phyloP scores from a whole-genome alignment of 2,329 filamentous ascomycete species.

The Alternaria arbusti region DNA sequence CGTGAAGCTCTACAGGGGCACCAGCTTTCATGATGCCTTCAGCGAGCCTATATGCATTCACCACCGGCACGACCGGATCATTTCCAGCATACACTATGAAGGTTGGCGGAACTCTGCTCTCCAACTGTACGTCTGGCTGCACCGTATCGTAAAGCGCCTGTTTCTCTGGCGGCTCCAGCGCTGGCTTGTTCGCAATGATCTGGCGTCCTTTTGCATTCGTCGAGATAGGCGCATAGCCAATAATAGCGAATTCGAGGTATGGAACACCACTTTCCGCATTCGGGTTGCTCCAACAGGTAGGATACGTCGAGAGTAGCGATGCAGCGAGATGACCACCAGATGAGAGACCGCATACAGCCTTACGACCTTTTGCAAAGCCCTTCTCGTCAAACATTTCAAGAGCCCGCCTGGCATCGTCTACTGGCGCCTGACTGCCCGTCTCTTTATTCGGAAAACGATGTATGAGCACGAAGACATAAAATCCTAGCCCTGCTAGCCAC shows the following conservation, averaged over 20 bases:
- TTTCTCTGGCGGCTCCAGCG: conserved; percentile 23
- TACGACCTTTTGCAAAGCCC: neutral
- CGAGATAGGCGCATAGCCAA: conserved; percentile 27
- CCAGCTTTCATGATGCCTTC: conserved; percentile 16
- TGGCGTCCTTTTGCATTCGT: conserved; percentile 27
- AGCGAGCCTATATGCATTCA: conserved; percentile 26
- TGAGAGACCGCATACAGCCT: conserved; percentile 22
- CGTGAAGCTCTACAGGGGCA: conserved; percentile 21
- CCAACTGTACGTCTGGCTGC: conserved; percentile 27
- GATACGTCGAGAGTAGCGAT: conserved; percentile 19
- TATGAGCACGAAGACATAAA: conserved; percentile 25
- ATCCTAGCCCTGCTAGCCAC: conserved; percentile 23
- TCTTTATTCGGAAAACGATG: conserved; percentile 24
- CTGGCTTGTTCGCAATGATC: conserved; percentile 17
- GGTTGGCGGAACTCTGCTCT: conserved; percentile 6
- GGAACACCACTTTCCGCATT: neutral
- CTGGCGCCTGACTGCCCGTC: conserved; percentile 17
- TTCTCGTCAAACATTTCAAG: conserved; percentile 11
- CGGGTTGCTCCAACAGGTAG: neutral
- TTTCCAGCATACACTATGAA: conserved; percentile 29
- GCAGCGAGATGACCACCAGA: conserved; percentile 28
- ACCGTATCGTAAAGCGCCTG: conserved; percentile 24
- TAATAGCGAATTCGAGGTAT: conserved; percentile 18
- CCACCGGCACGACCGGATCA: conserved; percentile 23
- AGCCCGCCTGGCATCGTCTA: conserved; percentile 22